phyloP scores from a whole-genome alignment of 2,329 filamentous ascomycete species.

The Colletotrichum sp. region DNA sequence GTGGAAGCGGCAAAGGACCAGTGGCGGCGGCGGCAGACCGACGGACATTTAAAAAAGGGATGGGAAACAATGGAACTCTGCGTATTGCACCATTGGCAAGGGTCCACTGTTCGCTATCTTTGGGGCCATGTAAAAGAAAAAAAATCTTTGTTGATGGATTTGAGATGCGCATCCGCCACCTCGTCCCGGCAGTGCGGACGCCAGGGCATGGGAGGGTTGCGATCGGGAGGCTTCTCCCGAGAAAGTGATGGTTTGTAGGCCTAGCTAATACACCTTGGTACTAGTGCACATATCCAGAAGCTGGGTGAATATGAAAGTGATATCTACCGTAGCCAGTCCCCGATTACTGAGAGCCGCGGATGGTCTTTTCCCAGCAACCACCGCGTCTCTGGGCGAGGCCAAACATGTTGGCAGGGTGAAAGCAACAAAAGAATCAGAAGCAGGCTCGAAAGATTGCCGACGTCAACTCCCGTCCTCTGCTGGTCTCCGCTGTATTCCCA shows the following conservation, averaged over 20 bases:
- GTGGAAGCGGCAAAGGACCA: background rate
- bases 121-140: background rate
- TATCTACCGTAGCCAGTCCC: background rate
- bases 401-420: background rate
- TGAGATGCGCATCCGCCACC: background rate
- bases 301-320: background rate
- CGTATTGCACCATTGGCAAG: constrained; percentile 4
- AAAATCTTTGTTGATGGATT: background rate
- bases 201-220: background rate
- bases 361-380: background rate
- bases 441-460: constrained; percentile 3
- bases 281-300: background rate
- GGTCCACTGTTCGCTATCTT: constrained; percentile 4
- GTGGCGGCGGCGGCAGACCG: background rate
- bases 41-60: background rate
- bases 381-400: background rate
- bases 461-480: constrained; percentile 12
- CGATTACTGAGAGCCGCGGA: background rate
- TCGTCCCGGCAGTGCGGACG: background rate
- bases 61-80: background rate
- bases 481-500: constrained; percentile 11
- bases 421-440: background rate
- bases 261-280: background rate
- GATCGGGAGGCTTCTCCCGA: background rate
- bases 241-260: background rate